Conservation (phyloP, 192 early-diverging fungal species). For the Allomyces macrogynus region DNA sequence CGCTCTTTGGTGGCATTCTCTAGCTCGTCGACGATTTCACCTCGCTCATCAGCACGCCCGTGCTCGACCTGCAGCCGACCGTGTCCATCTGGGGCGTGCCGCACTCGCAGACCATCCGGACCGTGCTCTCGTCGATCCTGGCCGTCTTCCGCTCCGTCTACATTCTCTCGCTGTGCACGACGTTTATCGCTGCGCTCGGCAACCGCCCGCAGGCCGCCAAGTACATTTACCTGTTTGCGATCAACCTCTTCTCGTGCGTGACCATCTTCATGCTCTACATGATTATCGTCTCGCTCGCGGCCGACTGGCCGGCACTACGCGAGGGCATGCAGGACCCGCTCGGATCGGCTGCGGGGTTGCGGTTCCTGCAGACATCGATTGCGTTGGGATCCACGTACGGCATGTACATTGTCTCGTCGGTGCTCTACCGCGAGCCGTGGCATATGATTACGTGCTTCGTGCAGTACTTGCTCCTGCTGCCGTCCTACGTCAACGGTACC, state of each 20-base stretch:
- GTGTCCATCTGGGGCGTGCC: constrained; percentile 5
- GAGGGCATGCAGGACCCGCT: neutral
- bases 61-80: neutral
- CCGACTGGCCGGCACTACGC: constrained; percentile 4
- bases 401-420: constrained; percentile 38
- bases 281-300: constrained; percentile 11
- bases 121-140: constrained; percentile 15
- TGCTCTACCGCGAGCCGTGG: constrained; percentile 53
- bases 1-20: no score
- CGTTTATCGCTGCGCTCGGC: constrained; percentile 32
- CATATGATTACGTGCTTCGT: constrained; percentile 55
- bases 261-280: constrained; percentile 11
- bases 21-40: constrained; percentile 18
- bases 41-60: no score
- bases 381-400: constrained; percentile 42
- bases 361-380: constrained; percentile 32
- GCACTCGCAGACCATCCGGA: constrained; percentile 25
- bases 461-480: constrained; percentile 51
- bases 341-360: constrained; percentile 12
- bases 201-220: constrained; percentile 2
- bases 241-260: constrained; percentile 6
- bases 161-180: constrained; percentile 21
- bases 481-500: constrained; percentile 49
- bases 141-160: constrained; percentile 21
- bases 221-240: constrained; percentile 9